phyloP scores from a whole-genome alignment of 129 eudicot genomes.

The Flaveria brownii region DNA sequence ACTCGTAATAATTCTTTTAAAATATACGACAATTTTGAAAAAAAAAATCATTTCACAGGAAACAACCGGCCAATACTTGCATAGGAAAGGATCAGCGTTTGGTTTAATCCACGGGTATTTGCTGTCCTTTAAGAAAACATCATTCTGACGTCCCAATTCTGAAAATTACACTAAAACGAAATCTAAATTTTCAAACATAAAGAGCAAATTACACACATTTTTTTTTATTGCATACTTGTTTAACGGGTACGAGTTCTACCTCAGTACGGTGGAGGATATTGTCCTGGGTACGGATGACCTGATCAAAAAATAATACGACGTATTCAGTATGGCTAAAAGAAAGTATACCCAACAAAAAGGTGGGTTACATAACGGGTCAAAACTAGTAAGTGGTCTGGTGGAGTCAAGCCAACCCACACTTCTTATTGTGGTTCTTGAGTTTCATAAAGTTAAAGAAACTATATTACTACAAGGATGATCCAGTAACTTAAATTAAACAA shows the following conservation, averaged over 20 bases:
- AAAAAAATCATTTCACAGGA: background rate
- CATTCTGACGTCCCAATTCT: background rate
- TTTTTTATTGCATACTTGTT: background rate
- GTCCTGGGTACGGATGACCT: conserved; percentile 53
- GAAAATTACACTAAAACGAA: background rate
- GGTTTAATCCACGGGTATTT: background rate
- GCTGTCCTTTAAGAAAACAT: background rate
- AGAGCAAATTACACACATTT: background rate
- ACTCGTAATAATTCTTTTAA: background rate
- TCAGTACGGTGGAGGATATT: conserved; percentile 70
- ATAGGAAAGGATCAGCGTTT: background rate
- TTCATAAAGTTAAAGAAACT: no score
- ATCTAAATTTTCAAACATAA: conserved; percentile 23
- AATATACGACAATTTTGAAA: background rate
- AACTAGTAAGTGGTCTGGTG: background rate
- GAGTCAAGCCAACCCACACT: background rate
- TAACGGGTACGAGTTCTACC: background rate
- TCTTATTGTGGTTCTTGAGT: background rate
- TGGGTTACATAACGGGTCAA: background rate
- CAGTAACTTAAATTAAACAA: background rate
- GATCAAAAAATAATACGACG: background rate
- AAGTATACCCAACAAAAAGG: background rate
- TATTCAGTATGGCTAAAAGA: conserved; percentile 4
- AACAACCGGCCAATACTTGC: background rate
- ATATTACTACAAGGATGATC: no score